Evolutionary conservation across 148 eudicot species (phyloP).

Genomic region (Linanthus parryae): DNA sequence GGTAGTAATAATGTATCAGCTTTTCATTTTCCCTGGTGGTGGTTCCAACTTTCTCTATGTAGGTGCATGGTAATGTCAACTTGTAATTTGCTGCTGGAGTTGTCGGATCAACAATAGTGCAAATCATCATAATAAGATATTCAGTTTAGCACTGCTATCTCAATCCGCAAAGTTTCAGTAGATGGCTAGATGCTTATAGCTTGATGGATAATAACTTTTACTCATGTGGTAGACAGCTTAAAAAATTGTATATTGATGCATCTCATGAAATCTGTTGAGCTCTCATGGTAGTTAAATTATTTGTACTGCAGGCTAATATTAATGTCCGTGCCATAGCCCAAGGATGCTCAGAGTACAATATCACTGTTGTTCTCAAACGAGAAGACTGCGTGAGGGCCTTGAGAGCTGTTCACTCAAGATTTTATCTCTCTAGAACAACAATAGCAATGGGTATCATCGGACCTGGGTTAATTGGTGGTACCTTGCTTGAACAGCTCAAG

Average conservation of each 20-base stretch:
- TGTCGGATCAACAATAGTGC: no score
- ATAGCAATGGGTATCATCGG: slow-evolving; percentile 96
- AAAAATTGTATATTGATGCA: neutral
- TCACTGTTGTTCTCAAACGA: slow-evolving; percentile 78
- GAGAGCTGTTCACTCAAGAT: slow-evolving; percentile 90
- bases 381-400: slow-evolving; percentile 93
- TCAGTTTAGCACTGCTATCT: no score
- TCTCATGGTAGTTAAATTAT: no score
- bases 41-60: neutral
- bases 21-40: slow-evolving; percentile 1
- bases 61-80: no score
- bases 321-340: slow-evolving; percentile 98
- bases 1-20: neutral
- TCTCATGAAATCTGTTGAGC: no score
- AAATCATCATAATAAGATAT: no score
- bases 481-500: slow-evolving; percentile 88
- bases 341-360: slow-evolving; percentile 96
- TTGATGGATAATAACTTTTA: no score
- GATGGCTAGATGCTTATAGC: no score
- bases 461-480: slow-evolving; percentile 92
- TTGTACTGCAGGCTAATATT: slow-evolving; percentile 76
- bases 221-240: neutral
- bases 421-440: slow-evolving; percentile 88
- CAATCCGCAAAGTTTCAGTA: no score
- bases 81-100: no score